Evolutionary conservation across 2,329 filamentous ascomycete species (phyloP).

Genomic region (Verticillium zaregamsianum): DNA sequence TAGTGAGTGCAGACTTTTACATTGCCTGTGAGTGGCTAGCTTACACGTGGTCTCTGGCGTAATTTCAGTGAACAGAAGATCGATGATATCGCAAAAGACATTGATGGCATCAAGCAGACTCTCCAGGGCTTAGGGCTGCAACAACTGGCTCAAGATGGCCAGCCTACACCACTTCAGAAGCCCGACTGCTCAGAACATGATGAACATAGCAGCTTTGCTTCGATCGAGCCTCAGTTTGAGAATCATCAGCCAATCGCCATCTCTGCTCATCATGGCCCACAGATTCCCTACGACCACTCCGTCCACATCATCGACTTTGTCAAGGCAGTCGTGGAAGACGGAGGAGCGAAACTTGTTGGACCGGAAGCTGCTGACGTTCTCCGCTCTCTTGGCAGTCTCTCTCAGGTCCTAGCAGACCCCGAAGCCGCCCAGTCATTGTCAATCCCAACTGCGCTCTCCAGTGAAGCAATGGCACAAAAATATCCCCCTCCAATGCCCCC

Average conservation of each 20-base stretch:
- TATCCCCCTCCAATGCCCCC: conserved; percentile 19
- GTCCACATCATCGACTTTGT: conserved; percentile 28
- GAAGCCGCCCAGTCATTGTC: background rate
- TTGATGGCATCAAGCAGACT: conserved; percentile 25
- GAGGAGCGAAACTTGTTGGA: conserved; percentile 1
- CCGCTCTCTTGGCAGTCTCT: background rate
- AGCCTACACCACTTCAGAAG: background rate
- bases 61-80: conserved; percentile 29
- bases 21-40: too few species aligned
- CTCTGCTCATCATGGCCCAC: too few species aligned
- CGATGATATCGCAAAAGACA: conserved; percentile 26
- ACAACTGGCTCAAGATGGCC: background rate
- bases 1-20: conserved; percentile 21
- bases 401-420: background rate
- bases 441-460: background rate
- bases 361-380: background rate
- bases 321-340: conserved; percentile 8
- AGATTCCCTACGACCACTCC: conserved; percentile 24
- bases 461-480: background rate
- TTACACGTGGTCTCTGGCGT: background rate
- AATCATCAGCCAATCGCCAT: background rate
- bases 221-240: background rate
- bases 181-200: background rate
- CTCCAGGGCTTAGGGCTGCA: conserved; percentile 8
- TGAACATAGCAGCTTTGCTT: too few species aligned